phyloP scores from a whole-genome alignment of 2,329 filamentous ascomycete genomes.

The Gnomoniopsis smithogilvyi region DNA sequence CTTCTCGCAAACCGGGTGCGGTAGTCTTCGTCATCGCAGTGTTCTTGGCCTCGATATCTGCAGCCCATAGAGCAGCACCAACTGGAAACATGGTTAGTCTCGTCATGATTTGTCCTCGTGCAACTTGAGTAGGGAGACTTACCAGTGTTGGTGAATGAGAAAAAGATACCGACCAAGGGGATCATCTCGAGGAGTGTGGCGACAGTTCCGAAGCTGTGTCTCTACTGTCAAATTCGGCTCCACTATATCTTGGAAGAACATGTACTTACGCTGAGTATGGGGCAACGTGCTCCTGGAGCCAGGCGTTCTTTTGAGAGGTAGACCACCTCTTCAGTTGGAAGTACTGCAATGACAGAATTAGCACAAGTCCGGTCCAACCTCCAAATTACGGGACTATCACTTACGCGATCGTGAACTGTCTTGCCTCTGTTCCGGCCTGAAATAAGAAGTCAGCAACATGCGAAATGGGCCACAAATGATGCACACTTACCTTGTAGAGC shows the following conservation, averaged over 20 bases:
- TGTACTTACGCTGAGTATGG: constrained; percentile 75
- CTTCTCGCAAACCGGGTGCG: constrained; percentile 47
- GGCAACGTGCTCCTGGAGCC: constrained; percentile 66
- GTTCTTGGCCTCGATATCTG: constrained; percentile 68
- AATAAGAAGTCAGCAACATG: background rate
- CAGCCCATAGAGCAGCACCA: constrained; percentile 91
- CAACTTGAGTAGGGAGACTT: constrained; percentile 22
- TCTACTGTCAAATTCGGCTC: background rate
- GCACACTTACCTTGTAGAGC: constrained; percentile 60
- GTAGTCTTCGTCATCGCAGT: constrained; percentile 47
- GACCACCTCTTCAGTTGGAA: constrained; percentile 90
- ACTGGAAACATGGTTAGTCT: constrained; percentile 43
- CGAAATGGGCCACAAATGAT: too few relatives aligned
- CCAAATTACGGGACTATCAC: constrained; percentile 23
- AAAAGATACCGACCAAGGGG: constrained; percentile 77
- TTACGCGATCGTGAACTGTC: constrained; percentile 51
- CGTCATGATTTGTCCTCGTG: background rate
- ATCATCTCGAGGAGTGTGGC: constrained; percentile 82
- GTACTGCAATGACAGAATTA: constrained; percentile 64
- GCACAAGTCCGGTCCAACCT: constrained; percentile 35
- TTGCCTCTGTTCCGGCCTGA: constrained; percentile 46
- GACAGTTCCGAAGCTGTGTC: constrained; percentile 64
- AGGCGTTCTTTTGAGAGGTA: constrained; percentile 59
- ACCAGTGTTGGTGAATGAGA: constrained; percentile 85
- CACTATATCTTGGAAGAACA: constrained; percentile 3